Percentiles rank a stretch among this genome's conserved stretches.
Conservation (phyloP, 805 yeast species). For the Metschnikowia chrysomelidarum region DNA sequence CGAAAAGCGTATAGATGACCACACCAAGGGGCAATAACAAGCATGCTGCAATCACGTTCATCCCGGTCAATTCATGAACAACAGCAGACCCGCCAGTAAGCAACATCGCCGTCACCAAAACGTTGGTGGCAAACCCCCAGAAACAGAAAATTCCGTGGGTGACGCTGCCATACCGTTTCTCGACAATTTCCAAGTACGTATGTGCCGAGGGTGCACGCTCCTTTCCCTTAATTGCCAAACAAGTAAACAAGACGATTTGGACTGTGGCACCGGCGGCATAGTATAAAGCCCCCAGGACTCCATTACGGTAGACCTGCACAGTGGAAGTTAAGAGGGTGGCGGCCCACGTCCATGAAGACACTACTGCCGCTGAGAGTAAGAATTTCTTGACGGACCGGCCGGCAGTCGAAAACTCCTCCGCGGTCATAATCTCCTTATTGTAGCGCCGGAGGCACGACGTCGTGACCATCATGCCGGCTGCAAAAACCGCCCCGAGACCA, state of each 20-base stretch:
- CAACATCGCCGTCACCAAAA: slow-evolving; percentile 89
- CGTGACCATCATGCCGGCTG: slow-evolving; percentile 73
- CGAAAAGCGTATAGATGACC: slow-evolving; percentile 41
- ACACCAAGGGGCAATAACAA: slow-evolving; percentile 82
- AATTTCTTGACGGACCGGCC: slow-evolving; percentile 87
- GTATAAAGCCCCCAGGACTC: slow-evolving; percentile 76
- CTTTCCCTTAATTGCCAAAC: slow-evolving; percentile 84
- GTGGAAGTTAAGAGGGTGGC: slow-evolving; percentile 66
- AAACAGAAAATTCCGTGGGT: slow-evolving; percentile 71
- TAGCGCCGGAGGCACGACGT: slow-evolving; percentile 72
- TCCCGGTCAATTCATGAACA: slow-evolving; percentile 76
- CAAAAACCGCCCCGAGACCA: slow-evolving; percentile 81
- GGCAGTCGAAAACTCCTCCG: slow-evolving; percentile 93
- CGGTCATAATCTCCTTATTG: slow-evolving; percentile 81
- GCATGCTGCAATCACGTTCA: slow-evolving; percentile 78
- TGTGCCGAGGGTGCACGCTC: slow-evolving; percentile 90
- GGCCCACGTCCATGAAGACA: slow-evolving; percentile 83
- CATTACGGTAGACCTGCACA: slow-evolving; percentile 71
- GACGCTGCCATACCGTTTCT: slow-evolving; percentile 72
- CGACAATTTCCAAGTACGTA: slow-evolving; percentile 83
- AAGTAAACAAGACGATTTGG: slow-evolving; percentile 83
- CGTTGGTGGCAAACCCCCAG: slow-evolving; percentile 84
- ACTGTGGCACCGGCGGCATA: slow-evolving; percentile 92
- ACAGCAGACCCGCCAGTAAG: slow-evolving; percentile 89
- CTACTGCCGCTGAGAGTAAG: slow-evolving; percentile 85